Base-by-base conservation (phyloP, 2,329 filamentous ascomycete genomes). In the Raffaelea albimanens region DNA sequence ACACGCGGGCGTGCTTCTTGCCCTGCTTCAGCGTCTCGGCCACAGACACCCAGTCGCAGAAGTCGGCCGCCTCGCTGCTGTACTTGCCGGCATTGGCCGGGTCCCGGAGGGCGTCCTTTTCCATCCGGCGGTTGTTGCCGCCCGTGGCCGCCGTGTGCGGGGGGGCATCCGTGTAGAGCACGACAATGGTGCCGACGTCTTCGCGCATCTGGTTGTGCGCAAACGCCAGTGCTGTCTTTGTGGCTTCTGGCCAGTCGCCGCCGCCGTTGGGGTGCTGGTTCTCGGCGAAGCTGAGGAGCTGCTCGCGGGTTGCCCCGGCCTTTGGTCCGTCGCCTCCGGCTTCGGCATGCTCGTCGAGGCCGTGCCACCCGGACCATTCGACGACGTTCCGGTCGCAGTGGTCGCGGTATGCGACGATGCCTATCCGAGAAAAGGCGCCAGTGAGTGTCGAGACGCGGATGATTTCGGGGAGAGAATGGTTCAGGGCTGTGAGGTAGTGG, bases 341-440 rank as follows among this genome's bases (percentile, higher is more conserved):
- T 25, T 29, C 39, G 25, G 7, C 25, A 14, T 44, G 39, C 19
- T 48, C 25, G 38, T 48, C 50, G 13, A 42, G 53, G 13, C 58
- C 53, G 45, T 64, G 63, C 72, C 72, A 76, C 3, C 72, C 70
- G 0, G 72, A 75, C 68, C 71, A 76, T 43, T 73, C 61, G 2
- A 67, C 64, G 21, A 71, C 50, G 25, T 49, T 23, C 4, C 45
- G 40, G 14, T 57, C 56, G 50, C 58, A 62, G 55, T 74, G 75
- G 57, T 76, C 73, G 5, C 72, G 66, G 51, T 76, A 76, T 2
- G 67, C 69, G 13, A 76, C 56, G 3, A 76, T 62, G 7, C 71
- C 72, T 46, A 76, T 70, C 2, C 70, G 66, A 4, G 67, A 63
- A 55, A 77, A 76, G 53, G 68, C 70, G 45, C 62, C 65, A 0